Conservation (phyloP, 2,329 filamentous ascomycete genomes). For the Penicillium sp. region DNA sequence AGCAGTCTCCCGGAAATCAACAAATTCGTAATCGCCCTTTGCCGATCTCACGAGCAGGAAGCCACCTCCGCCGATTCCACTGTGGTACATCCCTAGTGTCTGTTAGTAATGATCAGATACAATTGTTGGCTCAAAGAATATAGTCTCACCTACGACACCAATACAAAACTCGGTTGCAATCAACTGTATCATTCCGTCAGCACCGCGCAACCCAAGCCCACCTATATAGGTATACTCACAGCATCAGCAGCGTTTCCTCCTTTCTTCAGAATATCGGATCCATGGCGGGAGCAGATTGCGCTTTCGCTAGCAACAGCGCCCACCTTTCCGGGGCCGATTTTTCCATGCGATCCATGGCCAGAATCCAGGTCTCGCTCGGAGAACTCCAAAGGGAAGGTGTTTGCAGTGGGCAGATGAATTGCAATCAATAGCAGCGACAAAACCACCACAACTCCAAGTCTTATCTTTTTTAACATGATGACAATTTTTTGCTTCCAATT, state of each 20-base stretch:
- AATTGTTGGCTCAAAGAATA: neutral
- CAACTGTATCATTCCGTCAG: conserved; percentile 42
- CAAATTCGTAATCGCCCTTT: conserved; percentile 74
- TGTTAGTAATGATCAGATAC: neutral
- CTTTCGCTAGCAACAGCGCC: conserved; percentile 72
- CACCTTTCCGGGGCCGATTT: conserved; percentile 27
- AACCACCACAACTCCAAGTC: conserved; percentile 16
- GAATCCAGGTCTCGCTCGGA: neutral
- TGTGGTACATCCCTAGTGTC: conserved; percentile 65
- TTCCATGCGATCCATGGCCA: conserved; percentile 27
- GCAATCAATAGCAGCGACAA: conserved; percentile 23
- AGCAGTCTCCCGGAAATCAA: conserved; percentile 88
- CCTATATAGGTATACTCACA: conserved; percentile 33
- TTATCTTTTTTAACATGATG: conserved; percentile 20
- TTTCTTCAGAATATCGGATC: conserved; percentile 59
- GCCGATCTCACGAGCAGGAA: conserved; percentile 77
- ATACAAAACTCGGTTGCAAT: conserved; percentile 73
- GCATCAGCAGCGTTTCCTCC: conserved; percentile 75
- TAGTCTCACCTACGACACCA: conserved; percentile 60
- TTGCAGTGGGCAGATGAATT: conserved; percentile 21
- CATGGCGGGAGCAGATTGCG: conserved; percentile 66
- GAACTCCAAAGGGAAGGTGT: conserved; percentile 23
- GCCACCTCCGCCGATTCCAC: conserved; percentile 82
- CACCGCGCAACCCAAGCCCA: neutral
- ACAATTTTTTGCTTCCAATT: neutral